Evolutionary conservation across 257 asterid species (phyloP).

Genomic region (Ophiorrhiza pumila): DNA sequence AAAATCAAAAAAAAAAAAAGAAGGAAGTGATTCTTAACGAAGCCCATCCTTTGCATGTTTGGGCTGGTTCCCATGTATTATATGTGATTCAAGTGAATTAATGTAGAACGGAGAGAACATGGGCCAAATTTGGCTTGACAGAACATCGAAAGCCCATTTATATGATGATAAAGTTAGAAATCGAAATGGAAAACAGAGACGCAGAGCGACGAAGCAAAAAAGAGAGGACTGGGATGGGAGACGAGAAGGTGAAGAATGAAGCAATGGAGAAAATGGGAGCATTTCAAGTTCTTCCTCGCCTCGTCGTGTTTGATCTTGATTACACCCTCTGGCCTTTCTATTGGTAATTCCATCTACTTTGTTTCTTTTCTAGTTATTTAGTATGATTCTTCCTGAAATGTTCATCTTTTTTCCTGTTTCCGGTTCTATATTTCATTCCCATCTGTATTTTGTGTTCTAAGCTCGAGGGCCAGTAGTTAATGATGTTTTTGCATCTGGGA

Average conservation of each 20-base stretch:
- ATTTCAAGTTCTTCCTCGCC: slow-evolving; percentile 80
- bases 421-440: background rate
- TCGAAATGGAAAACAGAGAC: background rate
- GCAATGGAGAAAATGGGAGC: slow-evolving; percentile 73
- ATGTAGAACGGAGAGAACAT: background rate
- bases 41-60: too few species aligned
- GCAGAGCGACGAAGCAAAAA: too few species aligned
- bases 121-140: background rate
- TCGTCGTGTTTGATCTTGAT: slow-evolving; percentile 87
- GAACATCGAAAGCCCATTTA: background rate
- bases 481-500: background rate
- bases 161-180: background rate
- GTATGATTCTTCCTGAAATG: background rate
- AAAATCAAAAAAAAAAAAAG: background rate
- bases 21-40: background rate
- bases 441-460: background rate
- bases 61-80: background rate
- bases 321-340: slow-evolving; percentile 73
- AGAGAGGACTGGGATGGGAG: slow-evolving; percentile 54
- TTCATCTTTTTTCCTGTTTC: background rate
- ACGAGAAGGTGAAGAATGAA: slow-evolving; percentile 77
- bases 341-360: slow-evolving; percentile 32
- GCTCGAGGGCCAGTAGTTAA: background rate
- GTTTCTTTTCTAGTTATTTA: background rate
- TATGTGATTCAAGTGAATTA: too few species aligned